A percentile compares a stretch with the other conserved stretches of the same genome.
Conservation (phyloP, 2,329 filamentous ascomycete species). For the Colletotrichum sojae region DNA sequence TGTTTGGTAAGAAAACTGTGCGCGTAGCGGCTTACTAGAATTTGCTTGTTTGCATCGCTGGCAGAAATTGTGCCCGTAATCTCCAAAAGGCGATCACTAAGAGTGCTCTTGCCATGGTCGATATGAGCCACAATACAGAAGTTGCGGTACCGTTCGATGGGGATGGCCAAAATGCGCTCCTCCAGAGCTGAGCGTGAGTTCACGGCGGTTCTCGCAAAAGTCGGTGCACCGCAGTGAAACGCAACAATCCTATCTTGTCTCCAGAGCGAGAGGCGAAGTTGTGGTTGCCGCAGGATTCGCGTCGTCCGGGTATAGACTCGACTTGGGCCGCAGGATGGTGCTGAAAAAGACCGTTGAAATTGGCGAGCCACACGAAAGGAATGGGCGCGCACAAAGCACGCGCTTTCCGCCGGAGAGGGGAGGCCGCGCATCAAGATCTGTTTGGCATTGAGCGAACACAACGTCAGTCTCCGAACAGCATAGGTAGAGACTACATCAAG, state of each 20-base stretch:
- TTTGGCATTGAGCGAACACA: conserved; percentile 30
- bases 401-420: conserved; percentile 25
- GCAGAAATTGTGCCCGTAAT: conserved; percentile 92
- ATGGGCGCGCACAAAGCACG: conserved; percentile 31
- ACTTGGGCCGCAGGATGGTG: background rate
- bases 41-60: conserved; percentile 89
- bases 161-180: conserved; percentile 78
- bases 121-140: conserved; percentile 99
- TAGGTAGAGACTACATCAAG: background rate
- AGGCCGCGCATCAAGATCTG: conserved; percentile 34
- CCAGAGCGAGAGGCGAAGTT: background rate
- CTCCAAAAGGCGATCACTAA: conserved; percentile 93
- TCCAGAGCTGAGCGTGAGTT: conserved; percentile 60
- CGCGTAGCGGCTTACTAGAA: conserved; percentile 66
- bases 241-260: background rate
- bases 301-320: conserved; percentile 7
- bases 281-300: background rate
- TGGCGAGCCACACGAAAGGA: conserved; percentile 28
- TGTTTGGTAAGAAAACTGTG: background rate
- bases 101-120: conserved; percentile 97
- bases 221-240: conserved; percentile 23
- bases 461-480: conserved; percentile 4
- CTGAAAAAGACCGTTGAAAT: conserved; percentile 10
- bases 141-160: conserved; percentile 87
- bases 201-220: conserved; percentile 26